Evolutionary conservation across 2,329 filamentous ascomycete genomes (phyloP), one percentile per base, ranked within the genome.

Genomic region (Arthrobotrys sinensis): DNA sequence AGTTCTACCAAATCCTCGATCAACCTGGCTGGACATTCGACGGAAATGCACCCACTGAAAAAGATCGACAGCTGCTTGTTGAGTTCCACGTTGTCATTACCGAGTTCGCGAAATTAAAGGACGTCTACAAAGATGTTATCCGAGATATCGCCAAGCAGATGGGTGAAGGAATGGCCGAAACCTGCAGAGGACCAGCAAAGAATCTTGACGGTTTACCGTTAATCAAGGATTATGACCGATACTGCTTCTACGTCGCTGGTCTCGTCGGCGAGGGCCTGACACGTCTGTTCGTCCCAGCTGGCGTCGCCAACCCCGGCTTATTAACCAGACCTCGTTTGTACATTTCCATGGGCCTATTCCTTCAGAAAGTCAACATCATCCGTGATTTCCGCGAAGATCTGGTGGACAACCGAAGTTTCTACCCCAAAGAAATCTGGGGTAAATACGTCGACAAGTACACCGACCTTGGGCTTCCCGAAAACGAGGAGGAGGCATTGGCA

Each of bases 81-180:
- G 91, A 97, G 85, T 99, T 99, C 84, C 90, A 97, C 84, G 89
- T 91, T 71, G 91, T 99, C 80, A 89, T 97, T 80, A 87, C 88
- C 73, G 95, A 99, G 87, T 93, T 95, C 85, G 93, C 92, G 87
- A 92, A 92, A 85, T 87, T 97, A 85, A 96, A 97, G 87, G 89
- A 90, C 60, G 89, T 89, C 70, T 98, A 99, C 86, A 89, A 89
- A 84, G 89, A 88, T 5, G 94, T 98, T 83, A 96, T 99, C 85
- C 91, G 91, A 85, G 95, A 98, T 82, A 97, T 98, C 83, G 93
- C 94, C 36, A 87, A 91, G 83, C 92, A 93, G 86, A 99, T 99
- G 96, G 95, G 94, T 80, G 94, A 98, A 83, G 96, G 96, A 81
- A 99, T 99, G 96, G 96, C 96, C 32, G 95, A 99, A 85, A 99